These are phyloP conservation scores for Aspergillus coremiiformis DNA, from an alignment of 495 filamentous ascomycete genomes.

Conservation along the genomic window DNA sequence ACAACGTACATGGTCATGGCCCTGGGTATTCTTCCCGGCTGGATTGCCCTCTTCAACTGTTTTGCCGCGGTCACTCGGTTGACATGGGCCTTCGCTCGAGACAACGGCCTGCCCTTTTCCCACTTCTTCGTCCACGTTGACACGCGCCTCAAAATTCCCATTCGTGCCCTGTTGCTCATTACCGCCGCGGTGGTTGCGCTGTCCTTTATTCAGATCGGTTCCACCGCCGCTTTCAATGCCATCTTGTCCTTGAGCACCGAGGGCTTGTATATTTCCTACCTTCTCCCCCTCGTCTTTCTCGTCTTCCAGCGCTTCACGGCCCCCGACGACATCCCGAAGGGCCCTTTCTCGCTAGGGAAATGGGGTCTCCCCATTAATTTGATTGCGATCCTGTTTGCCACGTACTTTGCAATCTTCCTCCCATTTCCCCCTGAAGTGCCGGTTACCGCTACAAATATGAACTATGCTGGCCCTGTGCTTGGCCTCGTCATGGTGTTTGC, in stretches of 20 bases:
- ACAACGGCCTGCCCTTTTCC: conserved; percentile 43
- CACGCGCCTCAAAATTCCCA: conserved; percentile 26
- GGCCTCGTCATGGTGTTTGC: conserved; percentile 26
- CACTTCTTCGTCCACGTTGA: conserved; percentile 37
- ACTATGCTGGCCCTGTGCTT: conserved; percentile 33
- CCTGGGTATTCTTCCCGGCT: conserved; percentile 30
- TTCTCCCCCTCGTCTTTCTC: conserved; percentile 38
- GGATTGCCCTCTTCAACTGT: conserved; percentile 32
- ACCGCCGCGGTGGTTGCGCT: conserved; percentile 29
- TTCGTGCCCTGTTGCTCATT: conserved; percentile 35
- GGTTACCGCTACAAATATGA: conserved; percentile 31
- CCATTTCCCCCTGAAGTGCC: conserved; percentile 34
- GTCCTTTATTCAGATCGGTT: conserved; percentile 45
- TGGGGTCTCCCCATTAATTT: conserved; percentile 33
- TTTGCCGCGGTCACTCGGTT: conserved; percentile 44
- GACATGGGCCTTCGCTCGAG: conserved; percentile 52
- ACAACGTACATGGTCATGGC: conserved; percentile 37
- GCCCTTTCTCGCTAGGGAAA: conserved; percentile 24
- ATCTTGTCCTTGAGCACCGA: conserved; percentile 41
- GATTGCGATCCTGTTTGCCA: conserved; percentile 25
- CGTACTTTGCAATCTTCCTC: conserved; percentile 33
- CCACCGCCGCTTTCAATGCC: conserved; percentile 38
- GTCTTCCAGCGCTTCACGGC: conserved; percentile 19
- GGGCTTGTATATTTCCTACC: conserved; percentile 42
- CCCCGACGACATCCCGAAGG: conserved; percentile 16